phyloP scores from a whole-genome alignment of 164 flowering plant genomes.

The Hamamelis virginiana region DNA sequence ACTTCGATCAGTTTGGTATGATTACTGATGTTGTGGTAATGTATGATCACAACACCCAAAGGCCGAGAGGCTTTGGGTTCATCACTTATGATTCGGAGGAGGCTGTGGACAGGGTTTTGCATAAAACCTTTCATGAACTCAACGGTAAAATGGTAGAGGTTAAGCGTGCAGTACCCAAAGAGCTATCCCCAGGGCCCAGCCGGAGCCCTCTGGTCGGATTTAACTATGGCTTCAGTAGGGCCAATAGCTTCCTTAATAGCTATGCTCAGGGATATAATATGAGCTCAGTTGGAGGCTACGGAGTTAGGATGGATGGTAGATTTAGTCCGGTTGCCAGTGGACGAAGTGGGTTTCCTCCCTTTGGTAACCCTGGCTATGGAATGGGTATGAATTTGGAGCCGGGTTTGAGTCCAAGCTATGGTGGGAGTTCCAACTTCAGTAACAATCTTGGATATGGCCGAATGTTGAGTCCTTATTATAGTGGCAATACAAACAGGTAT shows the following conservation, averaged over 20 bases:
- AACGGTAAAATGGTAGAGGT: slow-evolving; percentile 88
- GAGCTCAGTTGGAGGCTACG: slow-evolving; percentile 57
- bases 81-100: slow-evolving; percentile 78
- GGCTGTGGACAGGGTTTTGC: slow-evolving; percentile 65
- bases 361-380: slow-evolving; percentile 50
- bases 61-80: slow-evolving; percentile 88
- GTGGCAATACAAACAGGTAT: slow-evolving; percentile 50
- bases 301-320: slow-evolving; percentile 63
- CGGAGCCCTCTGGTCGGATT: slow-evolving; percentile 62
- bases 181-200: slow-evolving; percentile 60
- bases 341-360: slow-evolving; percentile 51
- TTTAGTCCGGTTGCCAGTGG: slow-evolving; percentile 45
- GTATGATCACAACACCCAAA: slow-evolving; percentile 81
- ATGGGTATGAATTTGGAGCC: slow-evolving; percentile 49
- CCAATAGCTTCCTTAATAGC: slow-evolving; percentile 47
- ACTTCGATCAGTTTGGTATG: slow-evolving; percentile 75
- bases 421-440: slow-evolving; percentile 36
- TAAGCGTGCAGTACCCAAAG: slow-evolving; percentile 79
- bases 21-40: slow-evolving; percentile 81
- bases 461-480: slow-evolving; percentile 43
- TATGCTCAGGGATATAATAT: slow-evolving; percentile 52
- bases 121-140: slow-evolving; percentile 71
- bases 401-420: slow-evolving; percentile 45
- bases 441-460: slow-evolving; percentile 50
- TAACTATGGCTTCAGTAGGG: slow-evolving; percentile 51